Conservation (phyloP, 2,329 filamentous ascomycete species). For the Colletotrichum cuscutae region DNA sequence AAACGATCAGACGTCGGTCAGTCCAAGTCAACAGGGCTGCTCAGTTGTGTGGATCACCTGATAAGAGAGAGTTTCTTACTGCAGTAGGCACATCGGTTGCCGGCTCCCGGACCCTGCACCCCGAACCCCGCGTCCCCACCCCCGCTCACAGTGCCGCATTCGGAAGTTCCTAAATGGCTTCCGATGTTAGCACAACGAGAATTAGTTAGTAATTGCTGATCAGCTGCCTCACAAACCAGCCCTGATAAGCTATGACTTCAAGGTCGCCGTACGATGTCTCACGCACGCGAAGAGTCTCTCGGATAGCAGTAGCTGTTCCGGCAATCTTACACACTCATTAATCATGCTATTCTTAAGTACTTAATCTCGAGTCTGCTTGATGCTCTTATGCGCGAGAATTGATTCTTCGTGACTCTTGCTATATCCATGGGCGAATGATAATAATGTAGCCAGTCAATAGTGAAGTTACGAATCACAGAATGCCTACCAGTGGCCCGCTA, state of each 20-base stretch:
- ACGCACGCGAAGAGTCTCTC: background rate
- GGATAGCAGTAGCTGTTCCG: background rate
- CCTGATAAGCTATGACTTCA: background rate
- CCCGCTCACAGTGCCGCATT: background rate
- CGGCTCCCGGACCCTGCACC: background rate
- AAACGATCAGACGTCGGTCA: too few species aligned
- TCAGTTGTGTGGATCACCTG: background rate
- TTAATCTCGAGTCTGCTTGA: background rate
- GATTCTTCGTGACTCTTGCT: too few species aligned
- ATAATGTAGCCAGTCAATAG: too few species aligned
- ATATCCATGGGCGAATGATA: too few species aligned
- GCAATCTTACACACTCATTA: background rate
- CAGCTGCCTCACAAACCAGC: background rate
- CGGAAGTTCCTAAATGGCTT: constrained; percentile 8
- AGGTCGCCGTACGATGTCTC: background rate
- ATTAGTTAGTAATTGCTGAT: background rate
- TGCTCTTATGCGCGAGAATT: too few species aligned
- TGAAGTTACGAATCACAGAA: too few species aligned
- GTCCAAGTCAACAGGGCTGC: too few species aligned
- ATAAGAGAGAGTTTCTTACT: background rate
- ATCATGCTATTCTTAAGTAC: too few species aligned
- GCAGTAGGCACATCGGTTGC: background rate
- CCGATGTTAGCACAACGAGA: background rate
- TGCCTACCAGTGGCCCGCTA: too few species aligned
- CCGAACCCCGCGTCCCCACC: background rate